These are phyloP conservation scores for Colletotrichum tabaci DNA, from an alignment of 2,329 filamentous ascomycete species.

Conservation along the genomic window DNA sequence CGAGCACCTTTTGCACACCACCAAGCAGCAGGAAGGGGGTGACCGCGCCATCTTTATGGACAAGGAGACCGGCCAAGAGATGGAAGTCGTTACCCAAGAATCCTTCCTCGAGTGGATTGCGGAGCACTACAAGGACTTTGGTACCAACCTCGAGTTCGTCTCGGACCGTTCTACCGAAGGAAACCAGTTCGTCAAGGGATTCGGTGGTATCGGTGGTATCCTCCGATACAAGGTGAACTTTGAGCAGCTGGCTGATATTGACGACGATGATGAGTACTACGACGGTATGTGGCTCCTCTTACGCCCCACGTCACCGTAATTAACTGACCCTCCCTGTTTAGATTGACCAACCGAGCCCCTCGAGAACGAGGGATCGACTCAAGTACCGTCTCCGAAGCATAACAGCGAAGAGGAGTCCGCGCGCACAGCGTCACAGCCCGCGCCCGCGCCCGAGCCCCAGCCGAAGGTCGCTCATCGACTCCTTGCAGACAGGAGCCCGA, in stretches of 20 bases:
- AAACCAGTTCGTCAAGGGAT: slow-evolving; percentile 99
- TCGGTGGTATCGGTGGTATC: slow-evolving; percentile 97
- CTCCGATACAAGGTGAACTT: slow-evolving; percentile 99
- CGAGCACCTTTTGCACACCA: slow-evolving; percentile 87
- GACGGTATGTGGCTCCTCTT: slow-evolving; percentile 61
- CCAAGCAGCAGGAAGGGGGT: slow-evolving; percentile 83
- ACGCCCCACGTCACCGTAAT: neutral
- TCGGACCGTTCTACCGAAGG: slow-evolving; percentile 97
- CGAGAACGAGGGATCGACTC: slow-evolving; percentile 89
- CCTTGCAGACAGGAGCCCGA: slow-evolving; percentile 62
- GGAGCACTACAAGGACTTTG: slow-evolving; percentile 98
- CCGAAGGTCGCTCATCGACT: slow-evolving; percentile 60
- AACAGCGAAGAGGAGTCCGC: slow-evolving; percentile 50
- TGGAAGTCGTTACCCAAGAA: slow-evolving; percentile 90
- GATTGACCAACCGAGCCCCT: slow-evolving; percentile 94
- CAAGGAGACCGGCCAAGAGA: slow-evolving; percentile 95
- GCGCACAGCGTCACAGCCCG: slow-evolving; percentile 50
- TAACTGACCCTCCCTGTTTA: slow-evolving; percentile 51
- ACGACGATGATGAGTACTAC: slow-evolving; percentile 95
- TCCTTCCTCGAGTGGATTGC: slow-evolving; percentile 99
- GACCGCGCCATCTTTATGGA: slow-evolving; percentile 92
- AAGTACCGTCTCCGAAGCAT: slow-evolving; percentile 62
- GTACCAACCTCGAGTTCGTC: slow-evolving; percentile 95
- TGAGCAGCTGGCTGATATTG: slow-evolving; percentile 94
- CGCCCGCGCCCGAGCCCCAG: slow-evolving; percentile 58